Base-by-base conservation (phyloP, 331 rosid genomes). In the Arachis monticola region DNA sequence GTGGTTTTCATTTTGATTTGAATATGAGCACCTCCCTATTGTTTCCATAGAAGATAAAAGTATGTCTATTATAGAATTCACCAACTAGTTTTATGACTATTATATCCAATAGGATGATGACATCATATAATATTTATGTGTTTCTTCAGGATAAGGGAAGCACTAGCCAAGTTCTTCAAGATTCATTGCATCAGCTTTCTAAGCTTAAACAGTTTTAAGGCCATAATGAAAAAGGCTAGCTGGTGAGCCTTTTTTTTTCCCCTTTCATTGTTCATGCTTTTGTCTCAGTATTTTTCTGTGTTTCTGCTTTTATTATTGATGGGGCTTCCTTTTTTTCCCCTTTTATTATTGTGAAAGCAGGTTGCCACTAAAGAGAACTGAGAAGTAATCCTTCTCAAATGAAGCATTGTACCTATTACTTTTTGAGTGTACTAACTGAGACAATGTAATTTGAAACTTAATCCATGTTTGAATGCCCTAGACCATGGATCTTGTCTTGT, bases 61-160 rank as follows among this genome's bases (percentile, higher is more conserved):
- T 7, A 12, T 10, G 32, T 41, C 2, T 38, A 48, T 22, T n/a
- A 30, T 9, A 58, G 61, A 27, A 22, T 59, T 60, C 35, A 35
- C 46, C 35, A 8, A 7, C 38, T 59, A 73, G 57, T 78, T 14
- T 50, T 60, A 48, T 57, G 66, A 40, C 41, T 62, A 73, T 8
- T 22, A 44, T 56, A 56, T 73, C 27, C n/a, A 10, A n/a, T 59
- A 13, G 58, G 69, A 75, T 62, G 64, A 14, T 70, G 62, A 70
- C 27, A 45, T 53, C 57, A n/a, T 74, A 62, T 46, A 22, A 35
- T 74, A 27, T 61, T 60, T 22, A 70, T 73, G 48, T 81, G 63
- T 72, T 84, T 67, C 87, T 84, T 67, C 86, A 94, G 97, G 75
- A 70, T 17, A 88, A 75, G 85, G 88, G 79, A 72, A 83, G 70